Evolutionary conservation across 371 early-diverging fungal species (phyloP).

Genomic region (Lichtheimia hyalospora): DNA sequence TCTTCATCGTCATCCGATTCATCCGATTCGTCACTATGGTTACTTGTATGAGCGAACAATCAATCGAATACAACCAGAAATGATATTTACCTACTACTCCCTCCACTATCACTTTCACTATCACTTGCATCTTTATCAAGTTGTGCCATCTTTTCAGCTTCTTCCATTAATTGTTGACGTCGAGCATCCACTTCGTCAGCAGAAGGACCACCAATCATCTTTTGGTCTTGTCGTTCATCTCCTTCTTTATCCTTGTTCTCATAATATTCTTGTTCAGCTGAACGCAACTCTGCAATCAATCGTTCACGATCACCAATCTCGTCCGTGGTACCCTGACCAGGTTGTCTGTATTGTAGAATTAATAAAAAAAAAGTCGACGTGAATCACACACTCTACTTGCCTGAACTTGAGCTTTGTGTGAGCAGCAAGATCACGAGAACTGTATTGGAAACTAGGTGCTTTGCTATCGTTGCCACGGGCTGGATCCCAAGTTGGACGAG

Average conservation of each 20-base stretch:
- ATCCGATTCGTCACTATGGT: conserved; percentile 16
- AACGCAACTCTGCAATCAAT: conserved; percentile 67
- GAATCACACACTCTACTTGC: conserved; percentile 16
- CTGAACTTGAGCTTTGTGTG: conserved; percentile 90
- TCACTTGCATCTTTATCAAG: conserved; percentile 70
- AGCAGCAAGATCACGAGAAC: conserved; percentile 79
- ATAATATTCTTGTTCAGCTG: conserved; percentile 69
- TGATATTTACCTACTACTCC: conserved; percentile 19
- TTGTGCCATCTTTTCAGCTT: conserved; percentile 44
- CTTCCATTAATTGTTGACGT: conserved; percentile 32
- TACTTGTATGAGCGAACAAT: too few species aligned
- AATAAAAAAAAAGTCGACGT: neutral
- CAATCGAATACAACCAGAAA: too few species aligned
- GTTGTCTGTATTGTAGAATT: conserved; percentile 54
- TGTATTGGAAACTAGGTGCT: conserved; percentile 75
- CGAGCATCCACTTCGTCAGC: conserved; percentile 35
- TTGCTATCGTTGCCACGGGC: conserved; percentile 75
- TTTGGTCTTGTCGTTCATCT: conserved; percentile 1
- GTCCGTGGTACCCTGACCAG: conserved; percentile 75
- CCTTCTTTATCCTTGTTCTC: conserved; percentile 44
- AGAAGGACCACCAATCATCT: conserved; percentile 8
- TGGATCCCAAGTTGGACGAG: conserved; percentile 83
- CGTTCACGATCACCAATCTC: conserved; percentile 64
- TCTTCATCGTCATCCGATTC: conserved; percentile 88
- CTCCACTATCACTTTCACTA: conserved; percentile 53